A percentile compares a stretch with the other conserved stretches of the same genome.
These are phyloP conservation scores for Eleusine coracana DNA, from an alignment of 176 grass and related monocot genomes.

Conservation along the genomic window DNA sequence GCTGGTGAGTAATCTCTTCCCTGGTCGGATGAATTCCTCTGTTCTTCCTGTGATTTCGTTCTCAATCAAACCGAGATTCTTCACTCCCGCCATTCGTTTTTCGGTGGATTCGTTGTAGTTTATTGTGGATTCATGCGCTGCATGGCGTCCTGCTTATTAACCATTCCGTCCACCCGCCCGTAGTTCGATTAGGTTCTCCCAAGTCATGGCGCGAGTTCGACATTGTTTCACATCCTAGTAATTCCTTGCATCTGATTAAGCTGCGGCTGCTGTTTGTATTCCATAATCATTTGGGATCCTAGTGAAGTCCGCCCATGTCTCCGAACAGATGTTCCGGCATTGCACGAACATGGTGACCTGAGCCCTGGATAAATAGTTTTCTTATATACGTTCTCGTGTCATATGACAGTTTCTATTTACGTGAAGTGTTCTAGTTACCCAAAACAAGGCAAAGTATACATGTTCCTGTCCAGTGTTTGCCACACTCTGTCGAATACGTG, in stretches of 20 bases:
- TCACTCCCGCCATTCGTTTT: background rate
- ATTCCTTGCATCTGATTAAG: background rate
- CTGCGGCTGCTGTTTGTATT: background rate
- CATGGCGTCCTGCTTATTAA: background rate
- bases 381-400: background rate
- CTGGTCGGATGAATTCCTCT: background rate
- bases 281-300: background rate
- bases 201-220: background rate
- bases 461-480: background rate
- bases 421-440: background rate
- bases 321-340: slow-evolving; percentile 13
- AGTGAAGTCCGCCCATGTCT: background rate
- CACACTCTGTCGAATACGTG: background rate
- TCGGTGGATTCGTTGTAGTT: background rate
- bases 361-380: background rate
- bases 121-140: background rate
- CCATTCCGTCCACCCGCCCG: no score
- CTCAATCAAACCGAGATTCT: background rate
- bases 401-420: background rate
- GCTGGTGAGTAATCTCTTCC: background rate
- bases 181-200: background rate
- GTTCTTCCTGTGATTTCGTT: background rate
- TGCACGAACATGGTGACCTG: background rate
- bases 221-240: background rate
- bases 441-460: background rate